Percentiles rank a stretch among this genome's conserved stretches.
phyloP scores from a whole-genome alignment of 176 grass and related monocot genomes.

The Elymus sibiricus region DNA sequence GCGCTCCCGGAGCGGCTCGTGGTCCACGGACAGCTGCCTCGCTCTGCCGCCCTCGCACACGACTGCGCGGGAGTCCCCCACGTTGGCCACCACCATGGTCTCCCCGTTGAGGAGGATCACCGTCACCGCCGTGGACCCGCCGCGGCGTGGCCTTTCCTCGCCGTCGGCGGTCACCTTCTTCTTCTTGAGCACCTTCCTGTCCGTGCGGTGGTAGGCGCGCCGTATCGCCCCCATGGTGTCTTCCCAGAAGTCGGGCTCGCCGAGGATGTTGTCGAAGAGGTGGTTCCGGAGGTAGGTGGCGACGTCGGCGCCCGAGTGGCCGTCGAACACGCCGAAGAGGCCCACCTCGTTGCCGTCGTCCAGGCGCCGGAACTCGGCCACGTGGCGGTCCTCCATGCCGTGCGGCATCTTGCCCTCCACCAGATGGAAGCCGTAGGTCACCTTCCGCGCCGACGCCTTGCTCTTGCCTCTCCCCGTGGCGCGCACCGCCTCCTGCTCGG shows the following conservation, averaged over 20 bases:
- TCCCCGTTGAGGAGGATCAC: constrained; percentile 54
- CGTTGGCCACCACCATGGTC: constrained; percentile 45
- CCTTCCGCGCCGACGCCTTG: constrained; percentile 32
- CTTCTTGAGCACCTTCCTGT: constrained; percentile 50
- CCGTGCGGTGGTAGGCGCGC: constrained; percentile 44
- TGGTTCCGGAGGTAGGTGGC: constrained; percentile 55
- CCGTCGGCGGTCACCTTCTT: neutral
- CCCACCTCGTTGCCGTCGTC: constrained; percentile 56
- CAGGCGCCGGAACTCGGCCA: constrained; percentile 44
- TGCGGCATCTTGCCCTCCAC: constrained; percentile 56
- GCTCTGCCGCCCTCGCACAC: constrained; percentile 31
- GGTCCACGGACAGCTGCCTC: constrained; percentile 61
- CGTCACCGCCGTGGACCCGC: constrained; percentile 36
- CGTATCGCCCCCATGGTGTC: constrained; percentile 55
- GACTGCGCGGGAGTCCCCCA: constrained; percentile 61
- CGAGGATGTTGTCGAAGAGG: constrained; percentile 61
- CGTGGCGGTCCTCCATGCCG: constrained; percentile 60
- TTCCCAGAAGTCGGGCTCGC: constrained; percentile 57
- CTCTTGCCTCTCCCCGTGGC: constrained; percentile 40
- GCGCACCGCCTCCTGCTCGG: neutral
- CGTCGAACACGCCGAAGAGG: constrained; percentile 67
- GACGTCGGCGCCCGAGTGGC: constrained; percentile 53
- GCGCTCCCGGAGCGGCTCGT: constrained; percentile 56
- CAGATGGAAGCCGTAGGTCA: constrained; percentile 61
- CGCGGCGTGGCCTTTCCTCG: neutral